These are phyloP conservation scores for Ogataea thermomethanolica DNA, from an alignment of 805 yeast genomes.

Conservation along the genomic window DNA sequence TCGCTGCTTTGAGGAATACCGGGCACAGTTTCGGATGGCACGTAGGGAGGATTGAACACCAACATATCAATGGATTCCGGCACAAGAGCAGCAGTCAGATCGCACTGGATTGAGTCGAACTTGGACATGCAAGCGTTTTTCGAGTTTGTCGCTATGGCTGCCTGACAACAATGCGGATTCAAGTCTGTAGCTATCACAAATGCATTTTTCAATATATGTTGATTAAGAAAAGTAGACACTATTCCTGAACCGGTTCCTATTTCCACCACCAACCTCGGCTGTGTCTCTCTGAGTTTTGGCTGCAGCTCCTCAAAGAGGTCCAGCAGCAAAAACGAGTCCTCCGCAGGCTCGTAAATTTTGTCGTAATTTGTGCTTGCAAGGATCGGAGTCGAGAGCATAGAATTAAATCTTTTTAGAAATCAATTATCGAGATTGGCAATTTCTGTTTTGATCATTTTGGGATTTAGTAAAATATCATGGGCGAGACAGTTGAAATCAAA, in stretches of 20 bases:
- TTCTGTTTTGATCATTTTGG: no score
- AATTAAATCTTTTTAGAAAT: neutral
- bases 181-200: conserved; percentile 71
- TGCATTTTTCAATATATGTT: conserved; percentile 50
- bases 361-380: conserved; percentile 53
- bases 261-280: conserved; percentile 63
- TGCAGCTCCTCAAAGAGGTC: conserved; percentile 72
- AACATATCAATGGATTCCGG: conserved; percentile 58
- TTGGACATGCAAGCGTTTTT: conserved; percentile 21
- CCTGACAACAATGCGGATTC: conserved; percentile 69
- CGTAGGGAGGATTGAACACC: conserved; percentile 95
- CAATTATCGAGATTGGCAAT: neutral
- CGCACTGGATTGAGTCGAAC: conserved; percentile 53
- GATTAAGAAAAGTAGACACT: conserved; percentile 71
- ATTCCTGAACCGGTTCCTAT: conserved; percentile 93
- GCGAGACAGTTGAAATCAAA: conserved; percentile 27
- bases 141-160: conserved; percentile 42
- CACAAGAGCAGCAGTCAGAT: conserved; percentile 50
- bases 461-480: neutral
- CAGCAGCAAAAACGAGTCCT: conserved; percentile 80
- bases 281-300: conserved; percentile 28
- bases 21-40: conserved; percentile 82
- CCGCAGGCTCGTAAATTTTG: conserved; percentile 92
- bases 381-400: conserved; percentile 80
- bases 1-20: conserved; percentile 41